Evolutionary conservation across 495 filamentous ascomycete genomes (phyloP), one percentile per base, ranked within the genome.

Genomic region (Neurospora sp.): DNA sequence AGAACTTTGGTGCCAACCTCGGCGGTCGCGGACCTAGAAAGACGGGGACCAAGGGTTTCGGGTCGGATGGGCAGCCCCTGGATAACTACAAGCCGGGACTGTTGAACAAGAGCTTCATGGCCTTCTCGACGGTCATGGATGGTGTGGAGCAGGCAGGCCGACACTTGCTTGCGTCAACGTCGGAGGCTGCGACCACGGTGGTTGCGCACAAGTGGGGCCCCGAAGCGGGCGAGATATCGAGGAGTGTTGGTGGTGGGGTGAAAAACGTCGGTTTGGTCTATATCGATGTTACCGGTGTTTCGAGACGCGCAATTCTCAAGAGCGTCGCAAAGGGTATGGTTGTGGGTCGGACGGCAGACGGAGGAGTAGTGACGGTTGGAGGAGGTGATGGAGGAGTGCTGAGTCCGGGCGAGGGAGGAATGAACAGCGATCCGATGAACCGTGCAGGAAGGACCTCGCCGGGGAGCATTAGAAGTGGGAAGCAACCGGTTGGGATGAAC

Each of bases 241-340:
- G 85, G 68, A 85, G 90, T 65, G 77, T 99, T 69, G 92, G 92
- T 0, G 91, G 94, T 3, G 94, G 94, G 7, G 90, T 97, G 75
- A 96, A 92, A 84, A 98, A 98, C 76, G 96, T 98, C 53, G 95
- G 94, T 4, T 84, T 99, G 44, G 96, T 99, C n/a, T 99, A 99
- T 78, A 95, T 99, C 47, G 96, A 99, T 77, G 96, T 94, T 8
- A 90, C 93, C 1, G 96, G 96, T 5, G 96, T 99, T 5, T 94
- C 91, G 69, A 85, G 96, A 14, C 86, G 91, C 73, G 96, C 96
- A 0, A 87, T 99, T 69, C 88, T 99, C 74, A 99, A 96, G 84
- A 86, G 87, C 71, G 96, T 99, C 6, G 96, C 96, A 27, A 98
- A 97, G 83, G 96, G 96, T n/a, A 97, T 98, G 95, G 93, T 98